These are phyloP conservation scores for Fusarium sp. DNA, from an alignment of 2,329 filamentous ascomycete species.

Conservation along the genomic window DNA sequence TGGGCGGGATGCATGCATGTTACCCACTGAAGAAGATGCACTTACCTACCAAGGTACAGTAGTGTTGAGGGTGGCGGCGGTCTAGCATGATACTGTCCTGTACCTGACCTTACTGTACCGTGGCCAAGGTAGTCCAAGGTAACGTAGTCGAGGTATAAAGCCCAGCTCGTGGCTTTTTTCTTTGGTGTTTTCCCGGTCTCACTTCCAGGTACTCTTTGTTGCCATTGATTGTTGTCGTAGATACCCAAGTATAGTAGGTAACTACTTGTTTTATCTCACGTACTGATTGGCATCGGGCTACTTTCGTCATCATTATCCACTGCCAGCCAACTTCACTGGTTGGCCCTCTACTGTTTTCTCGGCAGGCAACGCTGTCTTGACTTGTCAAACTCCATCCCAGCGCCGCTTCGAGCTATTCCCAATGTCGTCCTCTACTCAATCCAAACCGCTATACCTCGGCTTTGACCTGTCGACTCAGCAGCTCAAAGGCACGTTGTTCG, in stretches of 20 bases:
- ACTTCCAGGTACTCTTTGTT: slow-evolving; percentile 2
- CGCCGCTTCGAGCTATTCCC: slow-evolving; percentile 3
- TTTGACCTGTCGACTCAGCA: slow-evolving; percentile 98
- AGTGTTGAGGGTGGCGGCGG: slow-evolving; percentile 35
- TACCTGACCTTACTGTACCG: slow-evolving; percentile 9
- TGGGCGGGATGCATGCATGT: neutral
- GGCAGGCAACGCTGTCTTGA: slow-evolving; percentile 12
- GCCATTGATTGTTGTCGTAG: slow-evolving; percentile 3
- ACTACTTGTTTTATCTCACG: neutral
- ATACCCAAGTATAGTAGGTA: too few species aligned
- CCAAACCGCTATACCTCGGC: slow-evolving; percentile 79
- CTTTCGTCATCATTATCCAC: slow-evolving; percentile 26
- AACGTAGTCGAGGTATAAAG: slow-evolving; percentile 13
- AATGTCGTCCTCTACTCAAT: slow-evolving; percentile 27
- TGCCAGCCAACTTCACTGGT: neutral
- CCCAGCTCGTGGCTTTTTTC: slow-evolving; percentile 23
- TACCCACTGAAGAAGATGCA: slow-evolving; percentile 26
- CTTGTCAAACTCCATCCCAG: slow-evolving; percentile 1
- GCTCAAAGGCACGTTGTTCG: slow-evolving; percentile 75
- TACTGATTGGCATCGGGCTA: slow-evolving; percentile 15
- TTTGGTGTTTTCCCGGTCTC: slow-evolving; percentile 12
- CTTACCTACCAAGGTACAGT: slow-evolving; percentile 18
- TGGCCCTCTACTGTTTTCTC: slow-evolving; percentile 1
- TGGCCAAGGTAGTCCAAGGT: slow-evolving; percentile 14
- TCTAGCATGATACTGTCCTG: slow-evolving; percentile 29